Evolutionary conservation across 106 monocot genomes (phyloP).

Genomic region (Acorus calamus): DNA sequence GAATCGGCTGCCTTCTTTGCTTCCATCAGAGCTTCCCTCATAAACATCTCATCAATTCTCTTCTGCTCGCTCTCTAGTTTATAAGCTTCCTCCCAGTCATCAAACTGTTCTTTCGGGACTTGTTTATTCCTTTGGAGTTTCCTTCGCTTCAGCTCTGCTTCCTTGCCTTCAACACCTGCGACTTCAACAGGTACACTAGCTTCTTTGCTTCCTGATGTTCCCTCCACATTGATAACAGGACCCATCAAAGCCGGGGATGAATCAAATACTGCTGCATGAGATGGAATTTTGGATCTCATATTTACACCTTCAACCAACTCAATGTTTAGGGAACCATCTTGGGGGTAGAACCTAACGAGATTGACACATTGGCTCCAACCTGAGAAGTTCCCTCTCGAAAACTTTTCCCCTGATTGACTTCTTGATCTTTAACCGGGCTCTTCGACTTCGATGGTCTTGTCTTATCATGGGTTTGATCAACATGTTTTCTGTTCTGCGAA

Average conservation of each 20-base stretch:
- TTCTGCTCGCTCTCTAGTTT: conserved; percentile 54
- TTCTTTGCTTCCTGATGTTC: conserved; percentile 13
- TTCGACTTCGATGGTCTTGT: not conserved
- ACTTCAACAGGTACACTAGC: conserved; percentile 15
- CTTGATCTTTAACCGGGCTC: conserved; percentile 3
- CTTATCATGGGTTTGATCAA: conserved; percentile 4
- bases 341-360: not conserved
- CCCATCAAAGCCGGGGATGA: conserved; percentile 2
- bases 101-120: conserved; percentile 48
- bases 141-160: conserved; percentile 45
- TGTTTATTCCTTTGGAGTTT: conserved; percentile 67
- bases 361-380: conserved; percentile 1
- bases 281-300: conserved; percentile 2
- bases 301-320: conserved; percentile 9
- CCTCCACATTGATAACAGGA: conserved; percentile 1
- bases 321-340: not conserved
- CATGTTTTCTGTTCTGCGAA: not conserved
- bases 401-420: conserved; percentile 1
- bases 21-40: conserved; percentile 93
- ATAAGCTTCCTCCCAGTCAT: conserved; percentile 88
- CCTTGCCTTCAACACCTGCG: conserved; percentile 23
- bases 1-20: conserved; percentile 76
- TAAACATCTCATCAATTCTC: conserved; percentile 73
- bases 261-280: conserved; percentile 12
- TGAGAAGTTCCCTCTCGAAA: not conserved